These are phyloP conservation scores for Microcyclosporella mali DNA, from an alignment of 2,329 filamentous ascomycete genomes.

Conservation along the genomic window DNA sequence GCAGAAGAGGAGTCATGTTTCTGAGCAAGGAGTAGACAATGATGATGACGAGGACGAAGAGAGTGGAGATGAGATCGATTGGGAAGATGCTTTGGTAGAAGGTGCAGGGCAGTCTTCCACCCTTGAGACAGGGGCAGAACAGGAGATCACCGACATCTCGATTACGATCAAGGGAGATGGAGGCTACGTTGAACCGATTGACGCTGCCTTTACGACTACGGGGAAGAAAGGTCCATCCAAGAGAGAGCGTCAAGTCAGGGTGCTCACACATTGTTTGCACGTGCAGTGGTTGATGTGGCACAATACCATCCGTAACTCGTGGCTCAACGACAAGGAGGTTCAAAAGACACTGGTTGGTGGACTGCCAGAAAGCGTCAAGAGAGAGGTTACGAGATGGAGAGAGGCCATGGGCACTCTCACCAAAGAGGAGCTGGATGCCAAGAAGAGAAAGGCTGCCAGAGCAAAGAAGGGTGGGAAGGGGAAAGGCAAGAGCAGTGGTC, in stretches of 20 bases:
- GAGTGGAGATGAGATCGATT: conserved; percentile 5
- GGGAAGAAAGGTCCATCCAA: conserved; percentile 80
- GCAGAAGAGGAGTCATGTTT: conserved; percentile 35
- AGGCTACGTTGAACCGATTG: conserved; percentile 33
- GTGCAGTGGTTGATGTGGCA: conserved; percentile 85
- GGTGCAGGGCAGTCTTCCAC: conserved; percentile 25
- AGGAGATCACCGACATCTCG: conserved; percentile 29
- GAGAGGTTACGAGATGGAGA: conserved; percentile 68
- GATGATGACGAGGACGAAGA: conserved; percentile 9
- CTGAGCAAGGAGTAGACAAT: conserved; percentile 7
- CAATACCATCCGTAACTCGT: conserved; percentile 77
- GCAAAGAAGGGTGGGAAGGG: conserved; percentile 35
- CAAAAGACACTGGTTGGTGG: conserved; percentile 72
- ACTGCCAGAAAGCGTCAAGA: conserved; percentile 60
- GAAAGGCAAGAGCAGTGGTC: conserved; percentile 40
- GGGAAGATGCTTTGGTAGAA: conserved; percentile 46
- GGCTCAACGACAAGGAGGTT: conserved; percentile 70
- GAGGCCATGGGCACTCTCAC: conserved; percentile 56
- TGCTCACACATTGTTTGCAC: conserved; percentile 79
- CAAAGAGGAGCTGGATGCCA: conserved; percentile 35
- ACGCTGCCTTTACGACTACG: conserved; percentile 34
- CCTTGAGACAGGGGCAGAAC: conserved; percentile 12
- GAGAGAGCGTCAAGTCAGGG: conserved; percentile 70
- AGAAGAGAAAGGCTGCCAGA: conserved; percentile 32
- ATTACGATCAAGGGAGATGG: conserved; percentile 35